These are phyloP conservation scores for Vaccinium macrocarpon DNA, from an alignment of 148 eudicot genomes.

Conservation along the genomic window DNA sequence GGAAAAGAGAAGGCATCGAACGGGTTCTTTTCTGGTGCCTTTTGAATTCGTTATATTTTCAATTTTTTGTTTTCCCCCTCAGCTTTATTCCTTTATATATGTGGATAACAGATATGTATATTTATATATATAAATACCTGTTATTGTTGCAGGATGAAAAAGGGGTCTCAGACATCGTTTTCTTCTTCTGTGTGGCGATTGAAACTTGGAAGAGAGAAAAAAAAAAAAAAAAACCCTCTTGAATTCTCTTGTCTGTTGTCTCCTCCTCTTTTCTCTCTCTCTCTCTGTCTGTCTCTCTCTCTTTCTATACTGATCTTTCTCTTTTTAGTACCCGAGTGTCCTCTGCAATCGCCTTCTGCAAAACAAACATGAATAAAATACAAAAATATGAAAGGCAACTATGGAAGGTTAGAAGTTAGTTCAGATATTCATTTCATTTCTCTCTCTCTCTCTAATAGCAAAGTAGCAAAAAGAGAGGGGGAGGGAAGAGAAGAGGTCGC, in stretches of 20 bases:
- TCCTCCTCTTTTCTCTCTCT: conserved; percentile 27
- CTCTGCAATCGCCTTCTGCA: conserved; percentile 63
- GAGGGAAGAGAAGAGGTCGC: conserved; percentile 48
- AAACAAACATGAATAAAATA: conserved; percentile 40
- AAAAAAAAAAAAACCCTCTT: conserved; percentile 11
- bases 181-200: conserved; percentile 35
- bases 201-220: not conserved
- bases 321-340: conserved; percentile 30
- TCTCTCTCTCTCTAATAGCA: conserved; percentile 17
- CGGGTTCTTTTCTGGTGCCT: not conserved
- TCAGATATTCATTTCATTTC: not conserved
- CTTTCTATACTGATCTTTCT: conserved; percentile 27
- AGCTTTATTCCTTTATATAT: conserved; percentile 15
- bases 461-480: conserved; percentile 19
- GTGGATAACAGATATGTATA: not conserved
- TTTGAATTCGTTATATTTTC: not conserved
- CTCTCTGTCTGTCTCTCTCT: conserved; percentile 31
- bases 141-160: conserved; percentile 30
- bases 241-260: conserved; percentile 26
- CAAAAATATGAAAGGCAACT: conserved; percentile 10
- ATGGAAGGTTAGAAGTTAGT: conserved; percentile 15
- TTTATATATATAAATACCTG: conserved; percentile 27
- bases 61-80: not conserved
- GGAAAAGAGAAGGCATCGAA: conserved; percentile 11
- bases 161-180: conserved; percentile 43